Conservation (phyloP, 257 asterid genomes). For the Coffea eugenioides region DNA sequence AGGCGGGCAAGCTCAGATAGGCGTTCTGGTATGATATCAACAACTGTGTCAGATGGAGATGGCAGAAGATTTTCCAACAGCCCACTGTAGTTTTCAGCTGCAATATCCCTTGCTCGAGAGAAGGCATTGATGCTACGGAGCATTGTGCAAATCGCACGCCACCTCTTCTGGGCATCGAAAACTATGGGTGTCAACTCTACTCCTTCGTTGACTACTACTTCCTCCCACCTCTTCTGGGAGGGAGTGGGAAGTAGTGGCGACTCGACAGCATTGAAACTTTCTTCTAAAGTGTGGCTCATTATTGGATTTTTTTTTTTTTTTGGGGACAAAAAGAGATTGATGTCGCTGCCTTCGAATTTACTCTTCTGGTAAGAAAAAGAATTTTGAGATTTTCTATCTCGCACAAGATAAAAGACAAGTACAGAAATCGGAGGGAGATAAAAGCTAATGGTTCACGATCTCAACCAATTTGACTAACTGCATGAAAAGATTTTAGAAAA, state of each 20-base stretch:
- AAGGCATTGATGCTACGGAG: conserved; percentile 12
- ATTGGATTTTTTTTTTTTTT: background rate
- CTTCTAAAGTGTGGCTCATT: no score
- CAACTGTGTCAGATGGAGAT: conserved; percentile 19
- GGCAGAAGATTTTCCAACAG: background rate
- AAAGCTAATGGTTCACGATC: no score
- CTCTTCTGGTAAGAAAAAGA: background rate
- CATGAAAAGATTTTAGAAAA: no score
- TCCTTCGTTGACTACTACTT: background rate
- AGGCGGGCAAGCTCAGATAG: conserved; percentile 9
- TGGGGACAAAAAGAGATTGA: no score
- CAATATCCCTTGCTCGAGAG: background rate
- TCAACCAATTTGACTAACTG: no score
- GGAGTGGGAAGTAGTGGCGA: no score
- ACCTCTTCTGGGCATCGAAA: conserved; percentile 8
- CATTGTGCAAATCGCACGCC: conserved; percentile 2
- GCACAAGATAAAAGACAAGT: no score
- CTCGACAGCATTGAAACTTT: background rate
- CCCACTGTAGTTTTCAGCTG: background rate
- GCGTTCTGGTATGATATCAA: conserved; percentile 26
- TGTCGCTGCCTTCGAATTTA: no score
- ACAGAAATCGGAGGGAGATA: no score
- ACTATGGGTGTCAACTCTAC: background rate
- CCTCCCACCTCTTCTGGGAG: no score
- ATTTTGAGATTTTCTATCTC: no score